Percentiles rank a stretch among this genome's conserved stretches.
Evolutionary conservation across 305 asterid genomes (phyloP).

Genomic region (Vinca major): DNA sequence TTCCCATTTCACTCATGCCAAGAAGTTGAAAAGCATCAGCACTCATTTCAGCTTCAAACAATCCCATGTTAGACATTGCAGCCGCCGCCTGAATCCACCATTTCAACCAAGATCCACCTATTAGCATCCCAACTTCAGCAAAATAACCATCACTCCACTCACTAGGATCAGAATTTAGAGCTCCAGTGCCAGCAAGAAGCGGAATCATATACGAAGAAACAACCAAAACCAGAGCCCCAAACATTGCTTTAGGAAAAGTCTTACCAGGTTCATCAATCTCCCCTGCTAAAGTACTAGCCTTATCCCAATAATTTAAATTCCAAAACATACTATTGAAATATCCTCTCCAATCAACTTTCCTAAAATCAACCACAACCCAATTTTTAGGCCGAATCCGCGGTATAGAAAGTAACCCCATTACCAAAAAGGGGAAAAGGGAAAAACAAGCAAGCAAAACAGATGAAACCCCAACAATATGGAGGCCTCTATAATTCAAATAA

Average conservation of each 20-base stretch:
- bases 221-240: slow-evolving; percentile 60
- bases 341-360: slow-evolving; percentile 56
- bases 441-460: slow-evolving; percentile 63
- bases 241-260: slow-evolving; percentile 52
- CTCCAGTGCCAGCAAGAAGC: slow-evolving; percentile 61
- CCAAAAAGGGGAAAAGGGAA: slow-evolving; percentile 54
- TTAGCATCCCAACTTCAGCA: slow-evolving; percentile 59
- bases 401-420: slow-evolving; percentile 41
- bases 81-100: slow-evolving; percentile 84
- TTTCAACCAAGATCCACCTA: slow-evolving; percentile 66
- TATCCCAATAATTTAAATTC: slow-evolving; percentile 82
- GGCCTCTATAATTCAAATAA: slow-evolving; percentile 55
- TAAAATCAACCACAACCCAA: slow-evolving; percentile 47
- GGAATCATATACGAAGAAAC: slow-evolving; percentile 55
- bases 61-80: slow-evolving; percentile 62
- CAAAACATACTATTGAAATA: slow-evolving; percentile 64
- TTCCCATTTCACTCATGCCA: slow-evolving; percentile 75
- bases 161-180: slow-evolving; percentile 39
- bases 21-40: slow-evolving; percentile 69
- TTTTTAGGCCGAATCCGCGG: slow-evolving; percentile 45
- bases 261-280: slow-evolving; percentile 67
- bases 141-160: slow-evolving; percentile 82
- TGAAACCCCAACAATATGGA: slow-evolving; percentile 61
- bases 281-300: slow-evolving; percentile 71
- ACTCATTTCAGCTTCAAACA: slow-evolving; percentile 81